A percentile compares a stretch with the other conserved stretches of the same genome.
Conservation (phyloP, 2,329 filamentous ascomycete genomes). For the Cordyceps tenuipes region DNA sequence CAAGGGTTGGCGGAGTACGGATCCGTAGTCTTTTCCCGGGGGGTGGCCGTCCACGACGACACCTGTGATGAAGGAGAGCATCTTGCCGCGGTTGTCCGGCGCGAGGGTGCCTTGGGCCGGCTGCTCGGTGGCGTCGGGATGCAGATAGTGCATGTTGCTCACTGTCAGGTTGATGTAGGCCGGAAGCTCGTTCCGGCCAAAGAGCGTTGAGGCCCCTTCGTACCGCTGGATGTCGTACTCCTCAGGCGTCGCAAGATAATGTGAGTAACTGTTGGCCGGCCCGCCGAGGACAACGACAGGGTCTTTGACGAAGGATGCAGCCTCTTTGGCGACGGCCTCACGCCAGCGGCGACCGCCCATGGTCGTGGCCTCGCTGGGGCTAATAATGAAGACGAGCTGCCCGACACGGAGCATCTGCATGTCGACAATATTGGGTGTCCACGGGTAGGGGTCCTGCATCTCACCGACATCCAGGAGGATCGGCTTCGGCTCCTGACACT, state of each 20-base stretch:
- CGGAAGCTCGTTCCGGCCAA: slow-evolving; percentile 70
- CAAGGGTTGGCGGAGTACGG: slow-evolving; percentile 47
- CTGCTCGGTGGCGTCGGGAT: slow-evolving; percentile 27
- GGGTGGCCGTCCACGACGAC: slow-evolving; percentile 68
- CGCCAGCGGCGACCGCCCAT: slow-evolving; percentile 90
- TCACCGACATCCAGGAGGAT: slow-evolving; percentile 85
- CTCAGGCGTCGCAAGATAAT: slow-evolving; percentile 71
- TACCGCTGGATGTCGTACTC: slow-evolving; percentile 82
- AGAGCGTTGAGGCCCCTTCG: slow-evolving; percentile 89
- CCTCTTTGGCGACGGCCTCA: slow-evolving; percentile 51
- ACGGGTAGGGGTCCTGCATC: slow-evolving; percentile 67
- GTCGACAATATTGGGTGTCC: slow-evolving; percentile 88
- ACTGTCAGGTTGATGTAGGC: slow-evolving; percentile 84
- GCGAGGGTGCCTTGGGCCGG: slow-evolving; percentile 52
- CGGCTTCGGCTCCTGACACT: slow-evolving; percentile 74
- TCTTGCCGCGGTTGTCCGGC: slow-evolving; percentile 69
- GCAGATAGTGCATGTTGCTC: slow-evolving; percentile 41
- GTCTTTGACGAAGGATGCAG: slow-evolving; percentile 39
- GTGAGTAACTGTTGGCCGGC: slow-evolving; percentile 83
- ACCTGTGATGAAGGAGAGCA: slow-evolving; percentile 69
- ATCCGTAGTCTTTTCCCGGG: slow-evolving; percentile 61
- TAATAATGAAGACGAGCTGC: slow-evolving; percentile 74
- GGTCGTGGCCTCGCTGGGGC: slow-evolving; percentile 80
- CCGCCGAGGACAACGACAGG: slow-evolving; percentile 79
- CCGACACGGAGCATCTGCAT: slow-evolving; percentile 79